Conservation (phyloP, 129 eudicot species). For the Flaveria robusta region DNA sequence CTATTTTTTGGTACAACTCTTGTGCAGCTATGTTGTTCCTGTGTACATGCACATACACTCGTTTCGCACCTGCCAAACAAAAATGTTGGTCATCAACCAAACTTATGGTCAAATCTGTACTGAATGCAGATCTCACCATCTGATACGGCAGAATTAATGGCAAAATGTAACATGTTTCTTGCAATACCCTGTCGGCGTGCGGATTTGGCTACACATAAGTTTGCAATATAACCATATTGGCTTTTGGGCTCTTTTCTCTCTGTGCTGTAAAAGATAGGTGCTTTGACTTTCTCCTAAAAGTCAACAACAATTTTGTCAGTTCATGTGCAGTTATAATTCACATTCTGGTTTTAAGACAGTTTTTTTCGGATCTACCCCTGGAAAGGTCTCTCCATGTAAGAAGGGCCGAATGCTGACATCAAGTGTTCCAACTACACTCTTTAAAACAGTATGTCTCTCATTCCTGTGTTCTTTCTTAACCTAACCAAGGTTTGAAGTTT, state of each 20-base stretch:
- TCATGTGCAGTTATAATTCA: slow-evolving; percentile 11
- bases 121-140: slow-evolving; percentile 47
- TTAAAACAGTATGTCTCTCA: slow-evolving; percentile 49
- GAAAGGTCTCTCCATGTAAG: slow-evolving; percentile 70
- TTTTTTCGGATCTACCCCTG: slow-evolving; percentile 60
- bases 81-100: background rate
- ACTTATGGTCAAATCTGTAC: slow-evolving; percentile 6
- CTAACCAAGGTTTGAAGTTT: slow-evolving; percentile 32
- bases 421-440: slow-evolving; percentile 85
- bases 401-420: slow-evolving; percentile 75
- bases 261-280: slow-evolving; percentile 48
- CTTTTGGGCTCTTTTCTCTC: slow-evolving; percentile 42
- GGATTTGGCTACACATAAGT: slow-evolving; percentile 78
- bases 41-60: slow-evolving; percentile 76
- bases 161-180: slow-evolving; percentile 69
- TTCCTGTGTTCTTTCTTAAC: slow-evolving; percentile 56
- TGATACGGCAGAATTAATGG: slow-evolving; percentile 55
- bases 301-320: slow-evolving; percentile 6
- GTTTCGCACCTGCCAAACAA: slow-evolving; percentile 59
- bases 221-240: slow-evolving; percentile 69
- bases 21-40: slow-evolving; percentile 65
- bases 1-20: slow-evolving; percentile 61
- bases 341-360: slow-evolving; percentile 24
- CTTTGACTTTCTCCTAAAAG: slow-evolving; percentile 60
- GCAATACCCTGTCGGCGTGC: slow-evolving; percentile 90